A percentile compares a stretch with the other conserved stretches of the same genome.
phyloP scores from a whole-genome alignment of 768 basidiomycete genomes.

The Phaffia tasmanica region DNA sequence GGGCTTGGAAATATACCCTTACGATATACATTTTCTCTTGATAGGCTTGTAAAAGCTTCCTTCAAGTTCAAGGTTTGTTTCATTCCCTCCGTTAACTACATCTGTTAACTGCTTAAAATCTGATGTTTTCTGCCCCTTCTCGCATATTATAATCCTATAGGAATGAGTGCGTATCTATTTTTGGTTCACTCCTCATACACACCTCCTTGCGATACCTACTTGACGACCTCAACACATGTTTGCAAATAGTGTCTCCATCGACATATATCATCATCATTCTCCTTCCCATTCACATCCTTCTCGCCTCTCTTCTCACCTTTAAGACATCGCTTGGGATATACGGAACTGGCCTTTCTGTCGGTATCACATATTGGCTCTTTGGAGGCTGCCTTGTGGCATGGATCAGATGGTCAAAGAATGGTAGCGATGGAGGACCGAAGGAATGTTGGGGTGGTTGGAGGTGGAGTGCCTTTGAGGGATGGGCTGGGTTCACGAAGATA shows the following conservation, averaged over 20 bases:
- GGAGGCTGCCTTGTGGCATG: conserved; percentile 48
- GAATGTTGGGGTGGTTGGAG: conserved; percentile 40
- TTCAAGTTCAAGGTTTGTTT: conserved; percentile 62
- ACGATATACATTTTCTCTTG: neutral
- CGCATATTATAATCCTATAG: conserved; percentile 36
- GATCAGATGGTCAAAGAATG: conserved; percentile 47
- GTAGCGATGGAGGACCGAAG: conserved; percentile 34
- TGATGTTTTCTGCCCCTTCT: neutral
- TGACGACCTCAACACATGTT: neutral
- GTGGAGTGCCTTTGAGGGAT: conserved; percentile 9
- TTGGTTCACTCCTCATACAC: neutral
- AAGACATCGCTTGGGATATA: conserved; percentile 52
- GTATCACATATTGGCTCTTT: conserved; percentile 59
- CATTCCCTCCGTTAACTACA: neutral
- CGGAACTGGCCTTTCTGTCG: conserved; percentile 57
- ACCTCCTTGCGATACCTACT: neutral
- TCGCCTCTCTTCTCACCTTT: conserved; percentile 56
- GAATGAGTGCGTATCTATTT: conserved; percentile 43
- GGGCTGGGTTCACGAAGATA: conserved; percentile 48
- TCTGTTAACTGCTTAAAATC: neutral
- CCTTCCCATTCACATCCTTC: conserved; percentile 53
- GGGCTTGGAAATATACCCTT: neutral
- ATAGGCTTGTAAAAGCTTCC: conserved; percentile 50
- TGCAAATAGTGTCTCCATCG: conserved; percentile 47
- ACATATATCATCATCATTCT: conserved; percentile 54